Evolutionary conservation across 2,329 filamentous ascomycete genomes (phyloP), one percentile per base, ranked within the genome.

Genomic region (Coniochaeta ligniaria): DNA sequence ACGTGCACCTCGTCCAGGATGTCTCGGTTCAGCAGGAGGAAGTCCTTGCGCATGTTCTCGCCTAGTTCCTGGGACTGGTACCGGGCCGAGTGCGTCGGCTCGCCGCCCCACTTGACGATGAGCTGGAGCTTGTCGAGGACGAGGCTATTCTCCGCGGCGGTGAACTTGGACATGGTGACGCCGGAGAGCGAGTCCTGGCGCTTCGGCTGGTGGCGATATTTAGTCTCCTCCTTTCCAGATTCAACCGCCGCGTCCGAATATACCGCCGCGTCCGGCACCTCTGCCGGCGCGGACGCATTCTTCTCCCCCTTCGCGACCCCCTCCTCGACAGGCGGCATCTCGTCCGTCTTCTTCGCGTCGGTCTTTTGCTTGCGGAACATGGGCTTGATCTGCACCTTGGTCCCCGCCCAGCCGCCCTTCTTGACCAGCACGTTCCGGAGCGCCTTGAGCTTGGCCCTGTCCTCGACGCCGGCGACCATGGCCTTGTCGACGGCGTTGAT

Each of bases 21-120:
- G 67, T 96, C 92, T 63, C 91, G 86, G 69, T 99, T 99, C 81
- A 99, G 88, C 57, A 99, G 78, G 68, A 95, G 86, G 63, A 98
- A 80, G 72, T 99, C 95, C 72, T 96, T 96, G 28, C 95, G 86
- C 90, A 98, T 96, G 70, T 93, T 97, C 67, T 96, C 87, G 20
- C 94, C 95, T 11, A 99, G 84, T 70, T 99, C 96, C 68, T 96
- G 92, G 1, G 95, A 88, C 74, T 99, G 95, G 71, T 99, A 98
- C 58, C 95, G 86, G 35, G 95, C 96, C 31, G 95, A 96, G 74
- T 99, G 96, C 0, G 95, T 99, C 14, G 96, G 95, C 73, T 99
- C 95, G 45, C 95, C 95, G 66, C 95, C 95, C 96, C 95, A 99
- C 72, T 99, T 99, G 74, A 99, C 95, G 67, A 99, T 96, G 43